Conservation (phyloP, 768 basidiomycete species). For the Paxillus rubicundulus region DNA sequence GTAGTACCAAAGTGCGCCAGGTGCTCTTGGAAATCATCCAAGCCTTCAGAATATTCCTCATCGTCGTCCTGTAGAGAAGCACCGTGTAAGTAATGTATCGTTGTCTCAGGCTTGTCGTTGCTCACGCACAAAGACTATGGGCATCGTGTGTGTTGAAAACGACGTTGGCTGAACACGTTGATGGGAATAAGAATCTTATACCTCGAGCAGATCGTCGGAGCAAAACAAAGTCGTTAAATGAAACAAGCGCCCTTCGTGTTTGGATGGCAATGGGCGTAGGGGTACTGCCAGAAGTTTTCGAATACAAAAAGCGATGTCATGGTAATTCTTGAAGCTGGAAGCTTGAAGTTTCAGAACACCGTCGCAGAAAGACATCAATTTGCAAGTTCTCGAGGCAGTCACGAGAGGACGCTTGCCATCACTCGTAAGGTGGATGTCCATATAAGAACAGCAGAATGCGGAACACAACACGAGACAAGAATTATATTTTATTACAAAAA, state of each 20-base stretch:
- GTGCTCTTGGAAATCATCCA: constrained; percentile 12
- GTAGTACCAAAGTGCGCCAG: constrained; percentile 15
- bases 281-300: neutral
- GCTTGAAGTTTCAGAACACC: neutral
- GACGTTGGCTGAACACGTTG: neutral
- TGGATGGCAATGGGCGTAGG: constrained; percentile 1
- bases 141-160: constrained; percentile 8
- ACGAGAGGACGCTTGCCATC: constrained; percentile 24
- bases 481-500: constrained; percentile 32
- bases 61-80: constrained; percentile 21
- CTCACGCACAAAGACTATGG: constrained; percentile 20
- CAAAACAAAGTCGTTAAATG: neutral
- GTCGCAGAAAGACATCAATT: constrained; percentile 20
- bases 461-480: constrained; percentile 6
- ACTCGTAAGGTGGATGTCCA: constrained; percentile 25
- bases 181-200: constrained; percentile 1
- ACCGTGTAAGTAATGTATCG: neutral
- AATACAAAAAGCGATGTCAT: neutral
- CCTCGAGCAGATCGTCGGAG: neutral
- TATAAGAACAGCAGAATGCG: constrained; percentile 10
- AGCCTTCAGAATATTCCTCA: constrained; percentile 18
- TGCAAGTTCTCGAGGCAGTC: constrained; percentile 22
- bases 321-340: constrained; percentile 4
- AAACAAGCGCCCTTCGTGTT: neutral
- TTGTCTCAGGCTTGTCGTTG: neutral